phyloP scores from a whole-genome alignment of 2,329 filamentous ascomycete species.

The Cryphonectria naterciae region DNA sequence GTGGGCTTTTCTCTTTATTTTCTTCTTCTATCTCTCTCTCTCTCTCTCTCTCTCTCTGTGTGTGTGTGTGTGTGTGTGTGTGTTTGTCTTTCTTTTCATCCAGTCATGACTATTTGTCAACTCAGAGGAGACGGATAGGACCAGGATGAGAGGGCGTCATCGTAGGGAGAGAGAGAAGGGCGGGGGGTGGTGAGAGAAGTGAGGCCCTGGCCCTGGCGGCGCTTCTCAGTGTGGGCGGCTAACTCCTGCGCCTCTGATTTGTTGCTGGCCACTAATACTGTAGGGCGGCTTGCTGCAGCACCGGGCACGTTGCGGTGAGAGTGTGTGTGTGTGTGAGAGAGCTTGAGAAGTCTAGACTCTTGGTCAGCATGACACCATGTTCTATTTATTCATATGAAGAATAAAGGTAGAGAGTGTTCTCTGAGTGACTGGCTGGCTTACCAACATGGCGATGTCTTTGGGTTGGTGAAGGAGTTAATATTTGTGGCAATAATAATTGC shows the following conservation, averaged over 20 bases:
- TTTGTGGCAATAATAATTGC: too few species aligned
- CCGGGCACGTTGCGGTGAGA: neutral
- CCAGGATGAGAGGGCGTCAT: neutral
- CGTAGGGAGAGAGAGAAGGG: neutral
- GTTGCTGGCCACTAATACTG: neutral
- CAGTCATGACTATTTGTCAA: neutral
- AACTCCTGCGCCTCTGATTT: constrained; percentile 27
- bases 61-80: too few species aligned
- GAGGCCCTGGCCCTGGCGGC: constrained; percentile 14
- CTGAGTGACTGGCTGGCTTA: neutral
- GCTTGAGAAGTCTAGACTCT: neutral
- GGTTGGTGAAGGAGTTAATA: neutral
- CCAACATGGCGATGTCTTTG: neutral
- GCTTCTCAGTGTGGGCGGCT: constrained; percentile 28
- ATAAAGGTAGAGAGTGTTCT: too few species aligned
- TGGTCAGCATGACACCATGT: constrained; percentile 12
- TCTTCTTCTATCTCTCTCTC: too few species aligned
- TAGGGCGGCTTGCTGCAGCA: neutral
- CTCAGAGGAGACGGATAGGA: neutral
- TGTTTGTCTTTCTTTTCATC: neutral
- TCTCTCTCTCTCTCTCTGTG: neutral
- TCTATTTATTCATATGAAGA: neutral
- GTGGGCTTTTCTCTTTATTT: neutral
- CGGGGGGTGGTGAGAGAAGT: constrained; percentile 7
- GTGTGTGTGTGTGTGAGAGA: neutral